Evolutionary conservation across 768 basidiomycete species (phyloP).

Genomic region (Pulveroboletus sp.): DNA sequence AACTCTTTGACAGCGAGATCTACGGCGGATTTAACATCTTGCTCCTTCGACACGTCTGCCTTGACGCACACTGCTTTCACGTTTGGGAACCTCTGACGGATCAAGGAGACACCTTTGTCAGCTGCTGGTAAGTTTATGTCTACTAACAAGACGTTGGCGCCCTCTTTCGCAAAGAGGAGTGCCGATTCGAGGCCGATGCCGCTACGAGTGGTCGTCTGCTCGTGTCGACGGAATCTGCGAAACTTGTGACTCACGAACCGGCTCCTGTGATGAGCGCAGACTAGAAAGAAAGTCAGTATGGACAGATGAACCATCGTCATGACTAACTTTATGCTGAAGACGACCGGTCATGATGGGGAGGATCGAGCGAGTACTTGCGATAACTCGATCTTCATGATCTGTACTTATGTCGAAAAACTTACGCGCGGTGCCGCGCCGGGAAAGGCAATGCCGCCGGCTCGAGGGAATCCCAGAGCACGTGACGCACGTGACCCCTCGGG

Average conservation of each 20-base stretch:
- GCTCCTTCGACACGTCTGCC: constrained; percentile 89
- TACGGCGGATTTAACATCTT: constrained; percentile 79
- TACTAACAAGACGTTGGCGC: constrained; percentile 84
- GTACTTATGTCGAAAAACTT: no score
- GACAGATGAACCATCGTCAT: not conserved
- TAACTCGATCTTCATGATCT: not conserved
- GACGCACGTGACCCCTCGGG: no score
- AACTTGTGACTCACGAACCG: constrained; percentile 62
- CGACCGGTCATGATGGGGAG: constrained; percentile 54
- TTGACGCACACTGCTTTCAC: constrained; percentile 67
- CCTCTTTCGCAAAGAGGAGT: constrained; percentile 93
- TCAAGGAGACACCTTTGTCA: constrained; percentile 60
- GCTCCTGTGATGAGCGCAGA: constrained; percentile 85
- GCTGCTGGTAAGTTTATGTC: constrained; percentile 83
- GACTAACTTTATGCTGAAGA: constrained; percentile 60
- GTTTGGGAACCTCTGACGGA: constrained; percentile 65
- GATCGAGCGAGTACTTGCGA: not conserved
- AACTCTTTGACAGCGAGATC: constrained; percentile 78
- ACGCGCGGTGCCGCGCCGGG: no score
- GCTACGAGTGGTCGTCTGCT: constrained; percentile 40
- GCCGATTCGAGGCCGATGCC: constrained; percentile 96
- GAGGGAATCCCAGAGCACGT: no score
- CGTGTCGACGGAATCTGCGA: not conserved
- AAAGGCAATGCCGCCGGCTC: no score
- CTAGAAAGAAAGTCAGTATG: constrained; percentile 34